These are phyloP conservation scores for Nannizziopsis arthrosporioides DNA, from an alignment of 2,329 filamentous ascomycete species.

Conservation along the genomic window DNA sequence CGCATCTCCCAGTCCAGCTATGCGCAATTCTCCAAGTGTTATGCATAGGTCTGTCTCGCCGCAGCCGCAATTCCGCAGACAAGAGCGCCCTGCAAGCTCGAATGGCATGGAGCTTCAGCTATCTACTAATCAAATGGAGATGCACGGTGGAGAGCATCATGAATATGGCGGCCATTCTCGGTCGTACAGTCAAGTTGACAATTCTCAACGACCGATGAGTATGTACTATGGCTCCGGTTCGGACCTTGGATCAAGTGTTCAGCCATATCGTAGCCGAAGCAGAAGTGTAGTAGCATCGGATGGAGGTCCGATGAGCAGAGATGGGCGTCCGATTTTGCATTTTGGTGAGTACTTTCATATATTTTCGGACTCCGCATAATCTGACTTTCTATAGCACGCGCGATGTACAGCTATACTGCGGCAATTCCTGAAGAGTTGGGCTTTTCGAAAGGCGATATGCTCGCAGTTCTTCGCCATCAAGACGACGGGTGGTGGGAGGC, in stretches of 20 bases:
- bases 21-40: conserved; percentile 29
- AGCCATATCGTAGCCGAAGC: conserved; percentile 51
- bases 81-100: conserved; percentile 39
- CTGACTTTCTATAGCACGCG: conserved; percentile 54
- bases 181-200: conserved; percentile 32
- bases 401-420: conserved; percentile 86
- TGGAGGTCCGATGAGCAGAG: conserved; percentile 62
- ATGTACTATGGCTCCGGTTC: conserved; percentile 37
- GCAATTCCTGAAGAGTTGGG: conserved; percentile 91
- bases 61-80: conserved; percentile 41
- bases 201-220: conserved; percentile 43
- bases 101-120: conserved; percentile 58
- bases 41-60: conserved; percentile 40
- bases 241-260: conserved; percentile 32
- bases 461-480: conserved; percentile 79
- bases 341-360: conserved; percentile 59
- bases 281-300: conserved; percentile 76
- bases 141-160: conserved; percentile 39
- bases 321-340: conserved; percentile 79
- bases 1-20: conserved; percentile 34
- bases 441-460: conserved; percentile 82
- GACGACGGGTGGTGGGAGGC: conserved; percentile 99
- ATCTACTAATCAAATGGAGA: conserved; percentile 43
- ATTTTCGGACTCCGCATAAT: neutral
- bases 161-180: conserved; percentile 23